phyloP scores from a whole-genome alignment of 768 basidiomycete species.

The Udeniomyces megalosporus region DNA sequence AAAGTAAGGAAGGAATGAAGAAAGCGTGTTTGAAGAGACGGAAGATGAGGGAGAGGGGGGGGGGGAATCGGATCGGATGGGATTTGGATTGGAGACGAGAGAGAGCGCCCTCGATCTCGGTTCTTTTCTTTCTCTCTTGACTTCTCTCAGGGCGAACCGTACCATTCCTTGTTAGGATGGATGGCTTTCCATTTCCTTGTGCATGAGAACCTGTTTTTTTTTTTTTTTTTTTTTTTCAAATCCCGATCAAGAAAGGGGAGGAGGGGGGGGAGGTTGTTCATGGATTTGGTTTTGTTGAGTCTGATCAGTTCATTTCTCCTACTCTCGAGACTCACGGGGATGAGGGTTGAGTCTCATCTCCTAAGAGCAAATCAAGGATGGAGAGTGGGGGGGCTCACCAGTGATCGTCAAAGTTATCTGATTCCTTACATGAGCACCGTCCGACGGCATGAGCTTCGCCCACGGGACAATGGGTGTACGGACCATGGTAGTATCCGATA shows the following conservation, averaged over 20 bases:
- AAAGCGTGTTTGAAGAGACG: neutral
- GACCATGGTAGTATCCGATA: constrained; percentile 11
- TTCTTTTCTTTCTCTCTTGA: no score
- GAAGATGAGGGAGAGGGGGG: constrained; percentile 27
- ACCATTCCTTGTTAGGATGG: constrained; percentile 1
- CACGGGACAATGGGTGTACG: constrained; percentile 5
- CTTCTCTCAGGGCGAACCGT: neutral
- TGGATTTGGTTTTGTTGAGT: no score
- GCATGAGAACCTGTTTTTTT: neutral
- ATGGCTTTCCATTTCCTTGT: neutral
- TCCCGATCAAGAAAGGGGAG: neutral
- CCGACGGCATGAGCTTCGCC: constrained; percentile 4
- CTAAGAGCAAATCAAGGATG: neutral
- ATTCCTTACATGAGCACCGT: constrained; percentile 13
- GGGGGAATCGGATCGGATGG: constrained; percentile 33
- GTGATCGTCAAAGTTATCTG: constrained; percentile 11
- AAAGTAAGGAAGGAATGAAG: constrained; percentile 14
- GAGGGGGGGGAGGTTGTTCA: no score
- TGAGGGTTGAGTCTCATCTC: no score
- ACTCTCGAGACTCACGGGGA: no score
- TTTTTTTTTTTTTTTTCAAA: neutral
- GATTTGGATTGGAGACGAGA: constrained; percentile 36
- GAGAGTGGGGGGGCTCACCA: neutral
- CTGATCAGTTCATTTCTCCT: no score
- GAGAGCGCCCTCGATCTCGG: constrained; percentile 33